Evolutionary conservation across 768 basidiomycete species (phyloP).

Genomic region (Rhizopogon vulgaris): DNA sequence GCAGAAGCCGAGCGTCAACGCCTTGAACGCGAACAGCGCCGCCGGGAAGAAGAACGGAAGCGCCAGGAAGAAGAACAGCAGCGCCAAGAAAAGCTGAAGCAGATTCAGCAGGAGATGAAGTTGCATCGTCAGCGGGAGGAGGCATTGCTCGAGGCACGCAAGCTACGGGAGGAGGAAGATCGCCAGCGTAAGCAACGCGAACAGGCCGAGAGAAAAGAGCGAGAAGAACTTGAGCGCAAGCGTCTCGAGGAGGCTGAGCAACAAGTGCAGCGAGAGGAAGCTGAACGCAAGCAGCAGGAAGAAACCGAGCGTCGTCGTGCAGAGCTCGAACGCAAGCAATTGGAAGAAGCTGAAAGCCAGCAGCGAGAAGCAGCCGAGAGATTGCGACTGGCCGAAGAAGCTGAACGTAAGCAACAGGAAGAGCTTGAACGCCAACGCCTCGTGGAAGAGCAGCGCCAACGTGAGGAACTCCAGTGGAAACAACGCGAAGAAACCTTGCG

Average conservation of each 20-base stretch:
- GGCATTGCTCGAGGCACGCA: constrained; percentile 4
- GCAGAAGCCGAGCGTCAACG: not conserved
- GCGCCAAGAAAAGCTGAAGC: constrained; percentile 31
- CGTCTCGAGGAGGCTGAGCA: not conserved
- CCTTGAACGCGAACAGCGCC: not conserved
- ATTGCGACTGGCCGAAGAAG: constrained; percentile 3
- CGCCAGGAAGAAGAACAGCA: constrained; percentile 32
- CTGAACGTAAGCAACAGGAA: not conserved
- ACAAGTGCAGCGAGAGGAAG: constrained; percentile 1
- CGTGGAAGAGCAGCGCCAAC: not conserved
- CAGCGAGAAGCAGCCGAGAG: constrained; percentile 1
- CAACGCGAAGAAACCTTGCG: not conserved
- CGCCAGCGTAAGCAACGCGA: not conserved
- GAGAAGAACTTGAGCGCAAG: constrained; percentile 7
- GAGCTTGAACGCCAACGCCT: not conserved
- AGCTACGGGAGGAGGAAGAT: not conserved
- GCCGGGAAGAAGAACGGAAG: constrained; percentile 8
- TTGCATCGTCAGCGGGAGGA: constrained; percentile 4
- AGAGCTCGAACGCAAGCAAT: constrained; percentile 8
- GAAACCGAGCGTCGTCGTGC: constrained; percentile 18
- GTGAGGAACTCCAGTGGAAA: constrained; percentile 1
- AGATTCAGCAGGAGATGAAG: constrained; percentile 35
- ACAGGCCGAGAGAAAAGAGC: constrained; percentile 4
- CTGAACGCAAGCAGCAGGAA: constrained; percentile 3
- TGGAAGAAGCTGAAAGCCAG: constrained; percentile 6